These are phyloP conservation scores for Primulina eburnea DNA, from an alignment of 257 asterid genomes.

Conservation along the genomic window DNA sequence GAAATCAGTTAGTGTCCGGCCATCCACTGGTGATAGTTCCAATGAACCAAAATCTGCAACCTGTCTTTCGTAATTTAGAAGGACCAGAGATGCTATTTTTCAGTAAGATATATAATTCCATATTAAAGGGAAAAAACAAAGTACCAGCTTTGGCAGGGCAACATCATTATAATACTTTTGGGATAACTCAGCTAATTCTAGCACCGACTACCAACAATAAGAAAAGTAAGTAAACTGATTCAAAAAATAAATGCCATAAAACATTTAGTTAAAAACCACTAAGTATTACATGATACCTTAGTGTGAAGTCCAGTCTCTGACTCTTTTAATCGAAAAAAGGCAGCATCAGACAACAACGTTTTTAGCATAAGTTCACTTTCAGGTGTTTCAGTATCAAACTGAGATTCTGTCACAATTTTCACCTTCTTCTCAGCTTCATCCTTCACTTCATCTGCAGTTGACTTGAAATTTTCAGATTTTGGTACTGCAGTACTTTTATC, in stretches of 20 bases:
- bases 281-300: conserved; percentile 49
- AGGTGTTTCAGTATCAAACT: conserved; percentile 42
- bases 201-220: conserved; percentile 59
- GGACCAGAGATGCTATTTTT: conserved; percentile 25
- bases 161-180: conserved; percentile 75
- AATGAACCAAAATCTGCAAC: conserved; percentile 98
- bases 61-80: conserved; percentile 41
- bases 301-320: conserved; percentile 88
- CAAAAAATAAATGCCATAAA: conserved; percentile 9
- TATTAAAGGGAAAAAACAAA: conserved; percentile 10
- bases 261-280: conserved; percentile 5
- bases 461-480: conserved; percentile 40
- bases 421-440: conserved; percentile 46
- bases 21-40: conserved; percentile 98
- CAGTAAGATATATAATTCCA: conserved; percentile 7
- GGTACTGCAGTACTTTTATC: conserved; percentile 43
- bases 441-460: conserved; percentile 39
- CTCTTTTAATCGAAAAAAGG: conserved; percentile 70
- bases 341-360: conserved; percentile 62
- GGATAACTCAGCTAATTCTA: conserved; percentile 69
- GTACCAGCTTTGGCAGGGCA: conserved; percentile 96
- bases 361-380: conserved; percentile 63
- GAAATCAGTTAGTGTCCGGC: conserved; percentile 94
- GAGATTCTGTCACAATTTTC: conserved; percentile 39
- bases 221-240: conserved; percentile 34